These are phyloP conservation scores for Pistacia integerrima DNA, from an alignment of 345 rosid genomes.

Conservation along the genomic window DNA sequence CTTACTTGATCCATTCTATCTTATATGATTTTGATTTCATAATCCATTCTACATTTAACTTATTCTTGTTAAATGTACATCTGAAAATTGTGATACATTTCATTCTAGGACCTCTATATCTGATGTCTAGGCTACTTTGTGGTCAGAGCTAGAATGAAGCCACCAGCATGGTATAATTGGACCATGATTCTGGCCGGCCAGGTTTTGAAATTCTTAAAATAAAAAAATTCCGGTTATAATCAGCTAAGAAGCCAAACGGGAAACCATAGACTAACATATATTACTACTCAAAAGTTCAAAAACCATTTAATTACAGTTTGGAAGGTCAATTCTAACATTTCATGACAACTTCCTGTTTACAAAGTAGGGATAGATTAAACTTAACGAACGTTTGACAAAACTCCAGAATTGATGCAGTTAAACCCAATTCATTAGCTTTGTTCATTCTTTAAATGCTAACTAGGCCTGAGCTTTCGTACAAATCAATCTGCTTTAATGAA, in stretches of 20 bases:
- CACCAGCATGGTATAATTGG: not conserved
- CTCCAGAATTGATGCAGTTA: not conserved
- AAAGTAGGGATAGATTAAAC: constrained; percentile 1
- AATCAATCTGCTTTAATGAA: constrained; percentile 12
- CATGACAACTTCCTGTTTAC: constrained; percentile 13
- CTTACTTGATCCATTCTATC: no score
- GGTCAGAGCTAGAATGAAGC: not conserved
- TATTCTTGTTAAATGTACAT: not conserved
- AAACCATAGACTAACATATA: not conserved
- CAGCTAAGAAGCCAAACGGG: not conserved
- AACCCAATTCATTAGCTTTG: not conserved
- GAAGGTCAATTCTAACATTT: constrained; percentile 5
- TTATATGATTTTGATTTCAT: no score
- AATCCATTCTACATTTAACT: no score
- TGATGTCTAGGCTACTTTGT: not conserved
- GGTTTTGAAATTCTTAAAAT: not conserved
- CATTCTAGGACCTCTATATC: no score
- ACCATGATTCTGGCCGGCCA: not conserved
- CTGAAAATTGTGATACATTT: not conserved
- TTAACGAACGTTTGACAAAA: not conserved
- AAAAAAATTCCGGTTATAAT: not conserved
- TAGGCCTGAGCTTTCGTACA: not conserved
- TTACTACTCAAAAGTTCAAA: not conserved
- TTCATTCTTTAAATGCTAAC: constrained; percentile 14
- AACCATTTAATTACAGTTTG: constrained; percentile 11